Evolutionary conservation across 495 filamentous ascomycete species (phyloP), one percentile per base, ranked within the genome.

Genomic region (Penicillium crystallinum): DNA sequence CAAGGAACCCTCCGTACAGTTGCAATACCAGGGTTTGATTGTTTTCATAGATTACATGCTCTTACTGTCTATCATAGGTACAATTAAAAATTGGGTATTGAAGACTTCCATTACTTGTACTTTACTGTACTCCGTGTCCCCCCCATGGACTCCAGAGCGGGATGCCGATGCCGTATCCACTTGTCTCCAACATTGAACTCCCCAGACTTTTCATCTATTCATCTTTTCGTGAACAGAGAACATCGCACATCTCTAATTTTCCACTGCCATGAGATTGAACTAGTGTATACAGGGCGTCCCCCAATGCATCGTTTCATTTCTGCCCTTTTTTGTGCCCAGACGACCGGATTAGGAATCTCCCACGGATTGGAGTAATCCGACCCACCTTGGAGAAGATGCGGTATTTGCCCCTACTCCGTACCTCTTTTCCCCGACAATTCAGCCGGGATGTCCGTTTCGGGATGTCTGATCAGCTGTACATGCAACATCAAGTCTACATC

Each of bases 131-230:
- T 7, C 7, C 23, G 23, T 27, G 23, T 27, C 7, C 3, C 23
- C 23, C 23, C 23, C 23, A 2, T n/a, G 4, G 10, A 2, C 11
- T 34, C 31, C 31, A 34, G 9, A 17, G 40, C 59, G 59, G 61
- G 58, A 61, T 64, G 58, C 61, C 61, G 61, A 64, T 42, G 11
- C 12, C 18, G 4, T 46, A 54, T 44, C 51, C 48, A 51, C 48
- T 55, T 54, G 46, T 53, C 23, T 36, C 17, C 23, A 3, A n/a
- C n/a, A n/a, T n/a, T n/a, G n/a, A n/a, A 3, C 7, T 27, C 23
- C 23, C 23, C 23, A 27, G 23, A 27, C 23, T 27, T 27, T 27
- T 7, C 7, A 3, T 27, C 23, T 27, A n/a, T n/a, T n/a, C n/a
- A n/a, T n/a, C n/a, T n/a, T n/a, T n/a, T n/a, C n/a, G n/a, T n/a